Evolutionary conservation across 1,139 yeast species (phyloP).

Genomic region (Suhomyces guaymorum): DNA sequence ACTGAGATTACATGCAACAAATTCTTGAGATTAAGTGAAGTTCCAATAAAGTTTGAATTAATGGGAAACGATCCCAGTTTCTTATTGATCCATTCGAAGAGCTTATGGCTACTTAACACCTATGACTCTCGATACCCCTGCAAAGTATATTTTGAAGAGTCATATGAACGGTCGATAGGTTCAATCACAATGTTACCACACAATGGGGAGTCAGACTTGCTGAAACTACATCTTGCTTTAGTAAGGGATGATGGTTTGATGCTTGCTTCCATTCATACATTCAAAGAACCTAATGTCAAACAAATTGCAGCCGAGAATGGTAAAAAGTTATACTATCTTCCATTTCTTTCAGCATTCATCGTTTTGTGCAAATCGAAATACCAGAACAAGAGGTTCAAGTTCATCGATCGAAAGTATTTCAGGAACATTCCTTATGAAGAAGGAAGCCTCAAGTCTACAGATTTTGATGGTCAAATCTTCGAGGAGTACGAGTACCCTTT

Average conservation of each 20-base stretch:
- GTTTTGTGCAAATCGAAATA: slow-evolving; percentile 37
- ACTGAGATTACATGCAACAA: slow-evolving; percentile 6
- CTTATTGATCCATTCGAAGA: slow-evolving; percentile 34
- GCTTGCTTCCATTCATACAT: slow-evolving; percentile 32
- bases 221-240: slow-evolving; percentile 29
- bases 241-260: slow-evolving; percentile 55
- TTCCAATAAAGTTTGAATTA: slow-evolving; percentile 19
- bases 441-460: slow-evolving; percentile 20
- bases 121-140: slow-evolving; percentile 36
- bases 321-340: slow-evolving; percentile 22
- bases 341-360: slow-evolving; percentile 31
- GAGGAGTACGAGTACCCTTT: slow-evolving; percentile 37
- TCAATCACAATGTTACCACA: too few relatives aligned
- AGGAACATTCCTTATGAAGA: slow-evolving; percentile 16
- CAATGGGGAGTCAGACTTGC: too few relatives aligned
- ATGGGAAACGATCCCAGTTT: slow-evolving; percentile 18
- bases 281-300: slow-evolving; percentile 27
- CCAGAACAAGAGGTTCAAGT: slow-evolving; percentile 26
- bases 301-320: slow-evolving; percentile 42
- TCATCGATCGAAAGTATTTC: slow-evolving; percentile 36
- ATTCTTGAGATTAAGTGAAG: slow-evolving; percentile 28
- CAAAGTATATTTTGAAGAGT: slow-evolving; percentile 43
- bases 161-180: slow-evolving; percentile 25
- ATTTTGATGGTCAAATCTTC: slow-evolving; percentile 27
- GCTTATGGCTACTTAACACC: slow-evolving; percentile 46